A percentile compares a stretch with the other conserved stretches of the same genome.
These are phyloP conservation scores for Gracilaria caudata DNA, from an alignment of 23 red algal genomes.

Conservation along the genomic window DNA sequence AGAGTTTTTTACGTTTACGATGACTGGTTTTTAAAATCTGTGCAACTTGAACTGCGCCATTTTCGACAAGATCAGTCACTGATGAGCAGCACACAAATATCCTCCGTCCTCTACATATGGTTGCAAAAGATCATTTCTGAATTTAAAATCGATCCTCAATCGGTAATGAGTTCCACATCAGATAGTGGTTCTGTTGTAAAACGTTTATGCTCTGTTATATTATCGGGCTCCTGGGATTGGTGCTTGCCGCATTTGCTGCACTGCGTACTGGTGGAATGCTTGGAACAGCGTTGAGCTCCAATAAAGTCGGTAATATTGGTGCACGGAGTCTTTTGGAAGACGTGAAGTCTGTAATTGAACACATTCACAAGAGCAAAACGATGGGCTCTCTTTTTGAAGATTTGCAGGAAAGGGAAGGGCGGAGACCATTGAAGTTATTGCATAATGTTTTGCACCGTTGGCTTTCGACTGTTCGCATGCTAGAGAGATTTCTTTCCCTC, in stretches of 20 bases:
- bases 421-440: not conserved
- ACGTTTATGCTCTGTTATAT: slow-evolving; percentile 3
- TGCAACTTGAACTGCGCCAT: too few relatives aligned
- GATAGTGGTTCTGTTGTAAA: slow-evolving; percentile 36
- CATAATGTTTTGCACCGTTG: slow-evolving; percentile 9
- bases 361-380: slow-evolving; percentile 9
- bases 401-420: not conserved
- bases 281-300: not conserved
- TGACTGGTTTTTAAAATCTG: too few relatives aligned
- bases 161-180: slow-evolving; percentile 4
- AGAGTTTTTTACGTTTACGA: too few relatives aligned
- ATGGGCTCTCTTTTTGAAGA: slow-evolving; percentile 19
- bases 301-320: not conserved
- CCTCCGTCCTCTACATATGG: not conserved
- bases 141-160: not conserved
- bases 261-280: slow-evolving; percentile 28
- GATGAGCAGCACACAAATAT: too few relatives aligned
- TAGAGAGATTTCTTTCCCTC: slow-evolving; percentile 1
- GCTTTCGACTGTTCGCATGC: not conserved
- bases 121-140: not conserved
- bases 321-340: not conserved
- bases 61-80: too few relatives aligned
- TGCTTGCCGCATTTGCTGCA: not conserved
- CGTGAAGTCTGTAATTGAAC: slow-evolving; percentile 14
- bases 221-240: slow-evolving; percentile 1